These are phyloP conservation scores for Luzula sylvatica DNA, from an alignment of 176 grass and related monocot species.

Conservation along the genomic window DNA sequence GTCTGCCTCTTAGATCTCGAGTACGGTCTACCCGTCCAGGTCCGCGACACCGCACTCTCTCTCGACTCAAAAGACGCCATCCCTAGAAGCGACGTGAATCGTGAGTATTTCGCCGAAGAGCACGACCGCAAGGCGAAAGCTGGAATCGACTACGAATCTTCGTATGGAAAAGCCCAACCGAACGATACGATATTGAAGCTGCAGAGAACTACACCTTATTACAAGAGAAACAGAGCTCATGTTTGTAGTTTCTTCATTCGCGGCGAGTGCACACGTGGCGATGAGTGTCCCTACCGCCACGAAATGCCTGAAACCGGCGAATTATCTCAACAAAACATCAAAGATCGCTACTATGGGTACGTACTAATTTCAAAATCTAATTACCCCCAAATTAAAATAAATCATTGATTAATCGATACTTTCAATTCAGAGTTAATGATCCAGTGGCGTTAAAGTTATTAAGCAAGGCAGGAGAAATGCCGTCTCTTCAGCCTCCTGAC, in stretches of 20 bases:
- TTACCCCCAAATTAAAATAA: too few relatives aligned
- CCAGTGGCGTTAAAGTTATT: constrained; percentile 85
- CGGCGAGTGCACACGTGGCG: constrained; percentile 92
- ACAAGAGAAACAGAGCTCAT: constrained; percentile 94
- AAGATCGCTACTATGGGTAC: constrained; percentile 99
- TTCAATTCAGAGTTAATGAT: constrained; percentile 66
- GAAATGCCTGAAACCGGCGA: constrained; percentile 99
- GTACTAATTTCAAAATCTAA: neutral
- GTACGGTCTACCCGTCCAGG: constrained; percentile 87
- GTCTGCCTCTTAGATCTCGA: constrained; percentile 96
- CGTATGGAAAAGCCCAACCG: constrained; percentile 66
- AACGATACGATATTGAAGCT: constrained; percentile 96
- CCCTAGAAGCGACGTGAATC: constrained; percentile 89
- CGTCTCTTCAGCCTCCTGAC: constrained; percentile 67
- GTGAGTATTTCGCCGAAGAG: constrained; percentile 94
- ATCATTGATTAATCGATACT: too few relatives aligned
- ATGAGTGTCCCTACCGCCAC: constrained; percentile 91
- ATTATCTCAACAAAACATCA: constrained; percentile 96
- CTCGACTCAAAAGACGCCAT: constrained; percentile 88
- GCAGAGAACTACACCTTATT: constrained; percentile 95
- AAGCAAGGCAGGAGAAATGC: constrained; percentile 94
- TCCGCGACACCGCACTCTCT: constrained; percentile 71
- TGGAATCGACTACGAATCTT: constrained; percentile 94
- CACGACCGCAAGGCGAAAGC: constrained; percentile 85
- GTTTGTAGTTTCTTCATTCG: constrained; percentile 95